Percentiles rank a stretch among this genome's conserved stretches.
Evolutionary conservation across 352 stramenopile genomes (phyloP).

Genomic region (Pythium chondricola): DNA sequence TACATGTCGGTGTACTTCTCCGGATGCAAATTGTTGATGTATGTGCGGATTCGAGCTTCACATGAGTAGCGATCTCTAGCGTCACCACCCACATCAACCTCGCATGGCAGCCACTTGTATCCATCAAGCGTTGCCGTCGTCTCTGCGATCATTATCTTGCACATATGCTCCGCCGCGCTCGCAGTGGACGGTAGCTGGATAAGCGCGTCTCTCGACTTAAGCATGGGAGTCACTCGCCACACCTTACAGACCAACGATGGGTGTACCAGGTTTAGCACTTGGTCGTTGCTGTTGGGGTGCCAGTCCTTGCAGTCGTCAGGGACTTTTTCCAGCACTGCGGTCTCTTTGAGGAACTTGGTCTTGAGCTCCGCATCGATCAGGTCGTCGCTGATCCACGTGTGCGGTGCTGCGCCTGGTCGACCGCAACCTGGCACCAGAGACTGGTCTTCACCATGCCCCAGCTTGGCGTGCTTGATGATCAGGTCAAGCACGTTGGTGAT

Average conservation of each 20-base stretch:
- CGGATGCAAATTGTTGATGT: slow-evolving; percentile 33
- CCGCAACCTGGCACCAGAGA: neutral
- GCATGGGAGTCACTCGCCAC: slow-evolving; percentile 18
- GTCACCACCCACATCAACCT: neutral
- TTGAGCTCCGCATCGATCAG: slow-evolving; percentile 16
- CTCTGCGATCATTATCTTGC: neutral
- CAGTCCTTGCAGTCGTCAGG: slow-evolving; percentile 38
- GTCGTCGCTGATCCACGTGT: slow-evolving; percentile 22
- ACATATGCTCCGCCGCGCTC: neutral
- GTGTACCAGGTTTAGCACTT: slow-evolving; percentile 51
- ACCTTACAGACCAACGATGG: slow-evolving; percentile 57
- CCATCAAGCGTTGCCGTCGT: neutral
- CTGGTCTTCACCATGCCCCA: neutral
- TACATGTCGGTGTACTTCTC: slow-evolving; percentile 10
- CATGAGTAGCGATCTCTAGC: no score
- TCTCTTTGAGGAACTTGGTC: slow-evolving; percentile 18
- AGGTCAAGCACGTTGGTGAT: neutral
- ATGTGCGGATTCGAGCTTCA: slow-evolving; percentile 11
- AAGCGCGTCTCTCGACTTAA: no score
- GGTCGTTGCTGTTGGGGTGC: slow-evolving; percentile 34
- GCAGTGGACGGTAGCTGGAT: neutral
- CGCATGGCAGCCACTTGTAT: slow-evolving; percentile 8
- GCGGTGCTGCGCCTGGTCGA: neutral
- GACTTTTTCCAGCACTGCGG: slow-evolving; percentile 26
- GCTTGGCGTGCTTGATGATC: neutral